phyloP scores from a whole-genome alignment of 345 rosid species.

The Eucalyptus sp. region DNA sequence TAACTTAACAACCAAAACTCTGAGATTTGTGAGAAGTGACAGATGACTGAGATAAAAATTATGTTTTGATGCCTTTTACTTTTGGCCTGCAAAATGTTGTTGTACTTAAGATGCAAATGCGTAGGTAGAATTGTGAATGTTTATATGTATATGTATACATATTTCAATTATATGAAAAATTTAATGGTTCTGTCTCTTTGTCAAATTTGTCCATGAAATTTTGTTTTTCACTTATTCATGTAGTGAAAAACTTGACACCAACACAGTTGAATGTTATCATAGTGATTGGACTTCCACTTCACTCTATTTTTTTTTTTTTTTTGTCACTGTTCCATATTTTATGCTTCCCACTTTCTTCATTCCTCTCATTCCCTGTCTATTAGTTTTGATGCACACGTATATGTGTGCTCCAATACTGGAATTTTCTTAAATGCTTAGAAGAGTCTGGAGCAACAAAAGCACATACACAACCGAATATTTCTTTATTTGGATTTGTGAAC shows the following conservation, averaged over 20 bases:
- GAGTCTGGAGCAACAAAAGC: not conserved
- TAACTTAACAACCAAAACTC: not conserved
- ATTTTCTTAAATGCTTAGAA: not conserved
- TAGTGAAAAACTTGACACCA: not conserved
- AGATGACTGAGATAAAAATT: not conserved
- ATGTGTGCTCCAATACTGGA: not conserved
- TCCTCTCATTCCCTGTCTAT: not conserved
- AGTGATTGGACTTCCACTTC: not conserved
- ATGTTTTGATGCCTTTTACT: not conserved
- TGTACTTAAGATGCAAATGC: not conserved
- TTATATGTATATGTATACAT: not conserved
- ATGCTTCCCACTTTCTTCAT: not conserved
- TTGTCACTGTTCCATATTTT: not conserved
- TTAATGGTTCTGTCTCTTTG: not conserved
- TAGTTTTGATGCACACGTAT: not conserved
- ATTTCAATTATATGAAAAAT: not conserved
- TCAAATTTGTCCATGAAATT: not conserved
- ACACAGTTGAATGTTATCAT: not conserved
- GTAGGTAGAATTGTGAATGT: not conserved
- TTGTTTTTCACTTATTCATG: not conserved
- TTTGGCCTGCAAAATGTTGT: not conserved
- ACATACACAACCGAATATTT: not conserved
- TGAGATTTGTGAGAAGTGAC: not conserved
- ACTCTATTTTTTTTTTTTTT: not conserved
- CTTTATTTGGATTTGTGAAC: not conserved